These are phyloP conservation scores for Symbiodinium pilosum DNA, from an alignment of 73 alveolate genomes.

Conservation along the genomic window DNA sequence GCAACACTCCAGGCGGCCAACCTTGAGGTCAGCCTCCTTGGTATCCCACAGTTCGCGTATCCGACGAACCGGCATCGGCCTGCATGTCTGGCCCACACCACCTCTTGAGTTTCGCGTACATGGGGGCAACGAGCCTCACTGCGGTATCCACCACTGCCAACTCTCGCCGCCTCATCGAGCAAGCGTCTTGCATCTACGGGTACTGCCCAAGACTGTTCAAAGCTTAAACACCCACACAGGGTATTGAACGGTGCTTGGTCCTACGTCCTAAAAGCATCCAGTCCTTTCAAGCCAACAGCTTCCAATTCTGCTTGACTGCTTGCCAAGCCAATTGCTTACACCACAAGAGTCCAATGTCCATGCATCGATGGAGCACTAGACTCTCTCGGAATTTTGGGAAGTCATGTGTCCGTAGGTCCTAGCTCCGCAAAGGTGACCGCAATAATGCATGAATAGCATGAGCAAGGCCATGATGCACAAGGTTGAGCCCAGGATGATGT, in stretches of 20 bases:
- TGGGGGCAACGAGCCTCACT: slow-evolving; percentile 39
- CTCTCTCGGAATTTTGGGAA: not conserved
- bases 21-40: slow-evolving; percentile 43
- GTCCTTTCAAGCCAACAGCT: too few relatives aligned
- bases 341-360: not conserved
- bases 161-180: slow-evolving; percentile 26
- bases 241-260: too few relatives aligned
- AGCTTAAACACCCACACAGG: too few relatives aligned
- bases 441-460: slow-evolving; percentile 54
- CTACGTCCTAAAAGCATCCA: too few relatives aligned
- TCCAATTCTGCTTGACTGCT: not conserved
- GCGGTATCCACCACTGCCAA: slow-evolving; percentile 33
- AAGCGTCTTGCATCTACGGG: too few relatives aligned
- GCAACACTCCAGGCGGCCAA: not conserved
- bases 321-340: not conserved
- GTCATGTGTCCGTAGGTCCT: slow-evolving; percentile 41
- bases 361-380: slow-evolving; percentile 15
- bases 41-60: slow-evolving; percentile 63
- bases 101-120: too few relatives aligned
- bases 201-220: too few relatives aligned
- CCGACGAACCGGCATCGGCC: slow-evolving; percentile 58
- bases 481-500: slow-evolving; percentile 56
- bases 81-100: too few relatives aligned
- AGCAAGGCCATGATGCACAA: not conserved
- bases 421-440: slow-evolving; percentile 34